phyloP scores from a whole-genome alignment of 2,329 filamentous ascomycete species.

The Hymenoscyphus fructigenus region DNA sequence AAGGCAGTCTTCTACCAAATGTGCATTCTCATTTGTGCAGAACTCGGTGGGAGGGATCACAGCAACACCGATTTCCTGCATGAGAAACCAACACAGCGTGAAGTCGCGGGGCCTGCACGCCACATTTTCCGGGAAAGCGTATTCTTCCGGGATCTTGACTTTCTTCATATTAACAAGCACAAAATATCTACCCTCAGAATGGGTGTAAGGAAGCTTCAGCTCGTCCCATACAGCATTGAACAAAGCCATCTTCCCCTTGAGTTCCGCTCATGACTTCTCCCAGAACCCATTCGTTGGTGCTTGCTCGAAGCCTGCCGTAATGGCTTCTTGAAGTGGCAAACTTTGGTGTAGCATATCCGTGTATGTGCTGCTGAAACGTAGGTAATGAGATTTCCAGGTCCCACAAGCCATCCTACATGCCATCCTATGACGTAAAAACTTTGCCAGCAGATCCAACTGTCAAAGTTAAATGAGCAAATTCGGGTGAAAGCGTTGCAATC shows the following conservation, averaged over 20 bases:
- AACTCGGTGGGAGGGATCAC: slow-evolving; percentile 97
- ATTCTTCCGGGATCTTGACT: slow-evolving; percentile 78
- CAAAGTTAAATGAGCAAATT: slow-evolving; percentile 82
- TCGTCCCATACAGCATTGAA: slow-evolving; percentile 84
- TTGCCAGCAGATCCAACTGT: slow-evolving; percentile 96
- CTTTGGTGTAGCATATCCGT: slow-evolving; percentile 91
- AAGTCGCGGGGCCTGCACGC: slow-evolving; percentile 86
- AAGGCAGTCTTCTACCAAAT: slow-evolving; percentile 88
- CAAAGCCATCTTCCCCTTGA: slow-evolving; percentile 82
- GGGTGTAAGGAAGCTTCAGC: slow-evolving; percentile 61
- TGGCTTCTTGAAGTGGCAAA: slow-evolving; percentile 94
- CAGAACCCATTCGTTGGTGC: slow-evolving; percentile 85
- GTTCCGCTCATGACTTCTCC: slow-evolving; percentile 77
- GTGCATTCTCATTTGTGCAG: slow-evolving; percentile 83
- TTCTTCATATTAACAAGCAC: slow-evolving; percentile 91
- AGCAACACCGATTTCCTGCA: slow-evolving; percentile 92
- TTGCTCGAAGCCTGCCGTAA: slow-evolving; percentile 89
- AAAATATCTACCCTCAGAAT: slow-evolving; percentile 97
- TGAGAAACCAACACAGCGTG: slow-evolving; percentile 93
- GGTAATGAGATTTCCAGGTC: slow-evolving; percentile 82
- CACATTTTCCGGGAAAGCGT: slow-evolving; percentile 87
- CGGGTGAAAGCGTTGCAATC: slow-evolving; percentile 84
- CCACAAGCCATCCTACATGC: slow-evolving; percentile 93
- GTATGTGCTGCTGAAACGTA: slow-evolving; percentile 95
- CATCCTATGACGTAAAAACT: slow-evolving; percentile 98